A percentile compares a stretch with the other conserved stretches of the same genome.
Evolutionary conservation across 768 basidiomycete genomes (phyloP).

Genomic region (Psilocybe azurescens): DNA sequence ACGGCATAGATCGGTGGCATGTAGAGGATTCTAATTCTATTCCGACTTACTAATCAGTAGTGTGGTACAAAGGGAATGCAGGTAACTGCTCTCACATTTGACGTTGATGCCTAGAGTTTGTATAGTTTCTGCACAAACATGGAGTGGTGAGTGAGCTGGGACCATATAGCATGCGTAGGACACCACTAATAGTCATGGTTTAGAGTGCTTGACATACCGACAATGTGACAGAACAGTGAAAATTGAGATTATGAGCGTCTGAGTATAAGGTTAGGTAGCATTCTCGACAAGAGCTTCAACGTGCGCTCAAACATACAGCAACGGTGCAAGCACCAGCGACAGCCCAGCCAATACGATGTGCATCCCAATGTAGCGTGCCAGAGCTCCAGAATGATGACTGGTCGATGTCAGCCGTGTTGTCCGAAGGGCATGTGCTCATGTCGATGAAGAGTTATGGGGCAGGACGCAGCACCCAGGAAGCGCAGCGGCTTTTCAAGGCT

Average conservation of each 20-base stretch:
- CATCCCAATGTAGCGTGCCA: slow-evolving; percentile 55
- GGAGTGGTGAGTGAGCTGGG: neutral
- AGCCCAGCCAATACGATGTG: slow-evolving; percentile 75
- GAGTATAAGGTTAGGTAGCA: neutral
- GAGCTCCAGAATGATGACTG: slow-evolving; percentile 62
- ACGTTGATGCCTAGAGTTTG: slow-evolving; percentile 72
- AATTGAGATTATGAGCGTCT: slow-evolving; percentile 68
- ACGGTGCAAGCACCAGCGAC: slow-evolving; percentile 68
- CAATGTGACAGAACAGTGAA: slow-evolving; percentile 65
- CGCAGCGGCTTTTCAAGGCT: no score
- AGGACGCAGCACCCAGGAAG: neutral
- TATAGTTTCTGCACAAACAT: slow-evolving; percentile 62
- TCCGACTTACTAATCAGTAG: neutral
- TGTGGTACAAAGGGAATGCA: neutral
- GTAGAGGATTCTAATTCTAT: slow-evolving; percentile 76
- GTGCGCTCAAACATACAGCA: slow-evolving; percentile 40
- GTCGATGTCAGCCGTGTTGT: slow-evolving; percentile 53
- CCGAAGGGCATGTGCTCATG: slow-evolving; percentile 50
- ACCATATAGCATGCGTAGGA: no score
- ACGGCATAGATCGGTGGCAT: slow-evolving; percentile 86
- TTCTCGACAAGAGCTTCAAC: neutral
- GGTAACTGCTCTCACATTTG: slow-evolving; percentile 62
- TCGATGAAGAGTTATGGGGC: neutral
- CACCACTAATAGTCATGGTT: neutral
- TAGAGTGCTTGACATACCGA: slow-evolving; percentile 47